Percentiles rank a stretch among this genome's conserved stretches.
Evolutionary conservation across 805 yeast species (phyloP).

Genomic region (Lipomyces sp.): DNA sequence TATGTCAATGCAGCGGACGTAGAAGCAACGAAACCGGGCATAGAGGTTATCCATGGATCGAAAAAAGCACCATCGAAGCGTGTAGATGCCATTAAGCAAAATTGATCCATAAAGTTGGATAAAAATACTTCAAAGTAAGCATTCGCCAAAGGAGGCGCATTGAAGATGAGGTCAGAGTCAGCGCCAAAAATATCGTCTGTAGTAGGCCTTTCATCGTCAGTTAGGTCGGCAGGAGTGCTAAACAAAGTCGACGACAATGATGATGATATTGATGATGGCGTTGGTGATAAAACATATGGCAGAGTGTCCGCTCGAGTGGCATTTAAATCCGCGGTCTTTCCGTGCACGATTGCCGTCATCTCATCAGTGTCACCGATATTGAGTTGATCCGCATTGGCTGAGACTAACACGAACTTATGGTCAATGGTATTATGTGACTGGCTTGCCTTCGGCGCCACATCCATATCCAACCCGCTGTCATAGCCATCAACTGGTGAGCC

Average conservation of each 20-base stretch:
- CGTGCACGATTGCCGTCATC: not conserved
- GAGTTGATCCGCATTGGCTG: conserved; percentile 5
- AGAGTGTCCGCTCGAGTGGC: not conserved
- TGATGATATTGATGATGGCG: not conserved
- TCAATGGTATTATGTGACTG: not conserved
- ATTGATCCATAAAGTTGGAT: conserved; percentile 6
- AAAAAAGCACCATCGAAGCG: conserved; percentile 4
- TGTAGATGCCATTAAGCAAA: not conserved
- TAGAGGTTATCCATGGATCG: conserved; percentile 1
- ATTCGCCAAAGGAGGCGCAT: not conserved
- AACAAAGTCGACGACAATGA: not conserved
- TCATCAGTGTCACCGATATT: not conserved
- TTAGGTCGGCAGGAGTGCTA: not conserved
- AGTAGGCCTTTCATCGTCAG: no score
- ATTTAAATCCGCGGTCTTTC: not conserved
- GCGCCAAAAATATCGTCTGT: not conserved
- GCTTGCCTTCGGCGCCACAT: not conserved
- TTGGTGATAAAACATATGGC: not conserved
- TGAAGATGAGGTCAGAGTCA: not conserved
- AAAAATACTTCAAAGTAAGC: not conserved
- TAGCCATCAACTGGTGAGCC: not conserved
- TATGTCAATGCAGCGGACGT: not conserved
- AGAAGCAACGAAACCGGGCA: not conserved
- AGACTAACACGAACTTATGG: conserved; percentile 13
- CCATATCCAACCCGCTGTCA: not conserved